Base-by-base conservation (phyloP, 345 rosid genomes). In the Barbarea vulgaris region DNA sequence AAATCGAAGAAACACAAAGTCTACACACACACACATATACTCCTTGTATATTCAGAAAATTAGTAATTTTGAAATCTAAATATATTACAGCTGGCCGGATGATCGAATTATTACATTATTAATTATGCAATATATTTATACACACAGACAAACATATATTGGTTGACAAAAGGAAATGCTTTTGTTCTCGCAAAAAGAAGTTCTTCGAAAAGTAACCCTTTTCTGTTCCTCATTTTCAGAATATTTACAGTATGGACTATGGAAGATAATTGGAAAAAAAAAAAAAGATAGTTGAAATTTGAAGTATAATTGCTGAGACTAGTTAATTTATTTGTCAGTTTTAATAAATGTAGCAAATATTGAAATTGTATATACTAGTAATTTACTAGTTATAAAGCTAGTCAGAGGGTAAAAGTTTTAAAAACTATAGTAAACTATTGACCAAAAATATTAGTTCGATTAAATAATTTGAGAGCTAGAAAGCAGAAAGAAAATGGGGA, bases 91-190 rank as follows among this genome's bases (percentile, higher is more conserved):
- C 42, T 34, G 41, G 50, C 7, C 33, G 37, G 17, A 27, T 28
- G 24, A 54, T 73, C 46, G 34, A 52, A 18, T 18, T 39, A 27
- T 7, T 39, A 7, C 21, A 2, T 22, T 21, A 31, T 46, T 33
- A 9, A 1, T 9, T 12, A 57, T 33, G 63, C 24, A 55, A 14
- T 54, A 68, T 56, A 34, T 25, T 11, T 48, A 30, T 13, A 72
- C 33, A 66, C 48, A 56, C 15, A 65, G 5, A 64, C 28, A 65
- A 13, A 53, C 30, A 65, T 5, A 48, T 55, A 65, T 55, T 65
- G 50, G 72, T 65, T 74, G 72, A 74, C 78, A 67, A 67, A 74
- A 67, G 60, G 60, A 48, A 57, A 66, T n/a, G 51, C 73, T 47
- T 66, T 48, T 47, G 60, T 12, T 25, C 9, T 65, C 58, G 17